Conservation (phyloP, 1,284 basidiomycete genomes). For the Sporisorium iseilematis-ciliati region DNA sequence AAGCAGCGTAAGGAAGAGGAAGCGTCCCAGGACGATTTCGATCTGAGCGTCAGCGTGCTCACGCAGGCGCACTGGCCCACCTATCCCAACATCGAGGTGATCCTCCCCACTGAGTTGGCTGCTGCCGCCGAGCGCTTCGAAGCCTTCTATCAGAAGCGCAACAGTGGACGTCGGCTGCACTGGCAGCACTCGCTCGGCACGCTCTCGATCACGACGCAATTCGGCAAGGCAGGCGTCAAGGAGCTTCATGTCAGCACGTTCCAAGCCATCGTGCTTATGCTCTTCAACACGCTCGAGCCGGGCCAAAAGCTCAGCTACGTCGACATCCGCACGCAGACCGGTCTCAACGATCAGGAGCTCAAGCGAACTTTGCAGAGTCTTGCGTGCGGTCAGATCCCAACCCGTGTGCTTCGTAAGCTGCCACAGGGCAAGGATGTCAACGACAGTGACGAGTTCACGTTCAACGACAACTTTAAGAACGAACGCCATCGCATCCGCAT, state of each 20-base stretch:
- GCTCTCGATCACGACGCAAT: constrained; percentile 54
- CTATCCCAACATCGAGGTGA: constrained; percentile 55
- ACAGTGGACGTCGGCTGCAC: constrained; percentile 63
- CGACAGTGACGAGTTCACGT: constrained; percentile 81
- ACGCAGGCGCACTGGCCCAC: constrained; percentile 75
- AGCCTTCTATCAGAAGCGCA: constrained; percentile 61
- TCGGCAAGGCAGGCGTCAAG: constrained; percentile 76
- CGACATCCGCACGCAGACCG: constrained; percentile 79
- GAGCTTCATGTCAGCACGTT: constrained; percentile 91
- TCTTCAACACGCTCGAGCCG: constrained; percentile 78
- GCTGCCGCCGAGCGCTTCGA: constrained; percentile 51
- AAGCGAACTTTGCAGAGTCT: constrained; percentile 89
- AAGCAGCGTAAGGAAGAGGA: constrained; percentile 61
- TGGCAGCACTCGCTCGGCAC: constrained; percentile 69
- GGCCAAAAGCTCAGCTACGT: constrained; percentile 75
- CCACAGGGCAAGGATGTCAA: constrained; percentile 84
- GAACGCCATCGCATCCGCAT: constrained; percentile 85
- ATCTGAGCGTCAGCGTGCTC: constrained; percentile 74
- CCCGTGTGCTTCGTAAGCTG: constrained; percentile 83
- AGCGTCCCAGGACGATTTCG: constrained; percentile 55
- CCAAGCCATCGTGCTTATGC: constrained; percentile 86
- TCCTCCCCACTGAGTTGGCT: constrained; percentile 47
- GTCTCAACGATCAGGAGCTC: constrained; percentile 77
- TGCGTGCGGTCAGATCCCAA: constrained; percentile 83
- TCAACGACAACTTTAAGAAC: constrained; percentile 87